Evolutionary conservation across 768 basidiomycete species (phyloP), one percentile per base, ranked within the genome.

Genomic region (Tylopilus felleus): DNA sequence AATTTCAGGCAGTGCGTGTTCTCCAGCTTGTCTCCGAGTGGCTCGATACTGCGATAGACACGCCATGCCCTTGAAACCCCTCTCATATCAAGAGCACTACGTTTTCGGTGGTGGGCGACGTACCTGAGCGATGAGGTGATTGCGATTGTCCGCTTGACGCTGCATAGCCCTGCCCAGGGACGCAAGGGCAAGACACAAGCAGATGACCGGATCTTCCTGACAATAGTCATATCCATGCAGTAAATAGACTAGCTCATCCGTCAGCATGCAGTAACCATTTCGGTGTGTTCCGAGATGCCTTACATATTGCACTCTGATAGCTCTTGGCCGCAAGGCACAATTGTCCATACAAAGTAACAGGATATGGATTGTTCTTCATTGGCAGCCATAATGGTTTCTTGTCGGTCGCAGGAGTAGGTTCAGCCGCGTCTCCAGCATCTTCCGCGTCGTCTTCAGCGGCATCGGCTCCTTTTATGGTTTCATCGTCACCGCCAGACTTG

Each of bases 111-210:
- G 3, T 29, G 8, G 21, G 4, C 4, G 23, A 22, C 25, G 12
- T 44, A 54, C 53, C 53, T 54, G 53, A 38, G 53, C 53, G 22
- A 98, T 80, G 54, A 93, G 79, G 67, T 96, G 90, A 64, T 97
- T 90, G 38, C 94, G 75, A 66, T 99, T 98, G 71, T 98, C 96
- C 14, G 88, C 85, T 68, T 98, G 95, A 19, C 95, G 80, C 59
- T 95, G 91, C 86, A 93, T 92, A 0, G 93, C 88, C 35, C 96
- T 80, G 12, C 93, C 93, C 43, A 97, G 65, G 21, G 91, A 97
- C 0, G 91, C 85, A 43, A 94, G 83, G 1, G 87, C 90, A 9
- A 98, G 77, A 41, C 80, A 83, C 5, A 98, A 75, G 64, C 89
- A 94, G 22, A 97, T 77, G 72, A 95, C 75, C 0, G 95, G 92